Percentiles rank a stretch among this genome's conserved stretches.
Conservation (phyloP, 1,284 basidiomycete genomes). For the Pseudozyma sp. region DNA sequence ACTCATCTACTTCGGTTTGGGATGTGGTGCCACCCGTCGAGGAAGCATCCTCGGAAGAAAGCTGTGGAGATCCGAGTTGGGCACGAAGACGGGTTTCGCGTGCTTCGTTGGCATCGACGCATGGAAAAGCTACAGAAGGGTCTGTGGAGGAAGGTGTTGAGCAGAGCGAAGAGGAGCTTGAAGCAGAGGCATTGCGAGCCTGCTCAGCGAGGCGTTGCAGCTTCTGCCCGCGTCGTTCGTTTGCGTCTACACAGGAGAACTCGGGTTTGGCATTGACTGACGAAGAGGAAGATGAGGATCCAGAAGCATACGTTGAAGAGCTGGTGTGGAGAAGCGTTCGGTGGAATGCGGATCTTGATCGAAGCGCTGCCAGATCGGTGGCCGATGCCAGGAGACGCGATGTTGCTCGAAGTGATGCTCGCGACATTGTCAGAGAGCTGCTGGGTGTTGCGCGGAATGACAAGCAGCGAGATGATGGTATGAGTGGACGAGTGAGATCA, state of each 20-base stretch:
- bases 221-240: constrained; percentile 58
- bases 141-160: constrained; percentile 20
- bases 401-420: constrained; percentile 10
- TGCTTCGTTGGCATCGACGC: constrained; percentile 66
- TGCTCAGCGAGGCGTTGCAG: constrained; percentile 35
- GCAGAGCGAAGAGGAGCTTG: constrained; percentile 20
- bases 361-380: constrained; percentile 4
- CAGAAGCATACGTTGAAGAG: constrained; percentile 4
- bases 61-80: constrained; percentile 28
- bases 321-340: constrained; percentile 2
- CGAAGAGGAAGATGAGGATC: constrained; percentile 2
- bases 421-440: constrained; percentile 18
- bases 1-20: constrained; percentile 33
- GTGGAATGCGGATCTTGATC: not conserved
- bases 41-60: not conserved
- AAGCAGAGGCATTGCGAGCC: constrained; percentile 4
- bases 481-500: not conserved
- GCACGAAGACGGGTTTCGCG: constrained; percentile 54
- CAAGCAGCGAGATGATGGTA: not conserved
- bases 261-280: constrained; percentile 26
- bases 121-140: constrained; percentile 57
- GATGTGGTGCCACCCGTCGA: not conserved
- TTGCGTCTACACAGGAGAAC: constrained; percentile 65
- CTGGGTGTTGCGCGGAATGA: not conserved
- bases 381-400: constrained; percentile 14